Base-by-base conservation (phyloP, 495 filamentous ascomycete genomes). In the Trichoderma parareesei region DNA sequence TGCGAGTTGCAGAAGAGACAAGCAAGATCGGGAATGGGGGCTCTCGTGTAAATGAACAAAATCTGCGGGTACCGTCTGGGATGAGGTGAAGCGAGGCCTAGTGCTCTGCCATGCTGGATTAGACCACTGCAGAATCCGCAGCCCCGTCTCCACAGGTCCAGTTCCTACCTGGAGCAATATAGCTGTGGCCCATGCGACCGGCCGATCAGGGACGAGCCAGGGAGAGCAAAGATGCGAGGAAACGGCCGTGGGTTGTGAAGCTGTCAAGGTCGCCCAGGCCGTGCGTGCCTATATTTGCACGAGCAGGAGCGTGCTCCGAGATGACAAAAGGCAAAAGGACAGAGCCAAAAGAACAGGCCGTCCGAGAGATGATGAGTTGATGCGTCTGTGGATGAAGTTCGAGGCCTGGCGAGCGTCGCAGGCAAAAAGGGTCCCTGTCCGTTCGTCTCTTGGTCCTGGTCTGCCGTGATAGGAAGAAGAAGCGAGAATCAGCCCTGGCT, bases 11-110 rank as follows among this genome's bases (percentile, higher is more conserved):
- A 57, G 37, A 57, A 33, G 53, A 33, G 53, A 57, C 53, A 35
- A 35, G 20, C 53, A 57, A 57, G 53, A 57, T 57, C 53, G 53
- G 53, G 53, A 57, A 57, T 37, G 53, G 53, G 53, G 53, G 53
- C 53, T 57, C 33, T 57, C 53, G 33, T 57, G 53, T 57, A 57
- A 49, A 57, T 57, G 33, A 57, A 57, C 53, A 37, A 57, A 57
- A 57, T 8, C 53, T 37, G 53, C 53, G 53, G 33, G 53, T 57
- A n/a, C 53, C 27, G 20, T 13, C 33, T 35, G 18, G 53, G 53
- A 57, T 37, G 20, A 13, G 33, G 27, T 37, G 53, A 57, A 57
- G 53, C 53, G 53, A 57, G 53, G 53, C 5, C 53, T 57, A 57
- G 53, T 37, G 53, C 14, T 57, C 53, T 57, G 53, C 33, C 16